Evolutionary conservation across 305 asterid species (phyloP).

Genomic region (Rubia occidens): DNA sequence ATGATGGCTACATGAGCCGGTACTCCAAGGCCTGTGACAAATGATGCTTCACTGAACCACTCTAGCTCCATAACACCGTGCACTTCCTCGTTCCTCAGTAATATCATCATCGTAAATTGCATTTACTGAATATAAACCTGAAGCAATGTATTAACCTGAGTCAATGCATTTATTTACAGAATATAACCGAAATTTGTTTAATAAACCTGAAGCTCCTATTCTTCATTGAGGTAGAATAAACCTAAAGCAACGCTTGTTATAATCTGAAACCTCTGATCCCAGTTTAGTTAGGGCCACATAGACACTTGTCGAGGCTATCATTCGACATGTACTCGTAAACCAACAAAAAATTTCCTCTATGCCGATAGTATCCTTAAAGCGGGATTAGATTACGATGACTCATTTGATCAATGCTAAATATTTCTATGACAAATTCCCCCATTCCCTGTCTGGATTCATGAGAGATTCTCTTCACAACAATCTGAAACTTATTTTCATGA

Average conservation of each 20-base stretch:
- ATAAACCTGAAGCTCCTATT: neutral
- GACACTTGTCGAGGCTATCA: neutral
- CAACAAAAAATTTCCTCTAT: neutral
- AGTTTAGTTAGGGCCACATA: neutral
- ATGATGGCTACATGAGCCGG: no score
- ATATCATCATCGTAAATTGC: no score
- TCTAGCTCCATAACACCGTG: no score
- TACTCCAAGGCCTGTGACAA: no score
- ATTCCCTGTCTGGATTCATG: constrained; percentile 8
- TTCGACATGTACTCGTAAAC: constrained; percentile 7
- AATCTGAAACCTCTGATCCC: constrained; percentile 9
- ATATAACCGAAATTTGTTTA: no score
- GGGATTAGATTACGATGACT: constrained; percentile 5
- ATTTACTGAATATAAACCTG: no score
- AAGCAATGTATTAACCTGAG: no score
- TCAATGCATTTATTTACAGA: no score
- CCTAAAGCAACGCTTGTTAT: neutral
- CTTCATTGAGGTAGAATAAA: constrained; percentile 6
- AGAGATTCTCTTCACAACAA: constrained; percentile 7
- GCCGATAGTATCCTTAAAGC: neutral
- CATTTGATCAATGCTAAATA: constrained; percentile 7
- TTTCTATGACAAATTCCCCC: constrained; percentile 1
- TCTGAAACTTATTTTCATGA: neutral
- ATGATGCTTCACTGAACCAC: no score
- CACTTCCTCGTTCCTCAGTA: no score